Percentiles rank a stretch among this genome's conserved stretches.
phyloP scores from a whole-genome alignment of 768 basidiomycete species.

The Lactarius trivialis region DNA sequence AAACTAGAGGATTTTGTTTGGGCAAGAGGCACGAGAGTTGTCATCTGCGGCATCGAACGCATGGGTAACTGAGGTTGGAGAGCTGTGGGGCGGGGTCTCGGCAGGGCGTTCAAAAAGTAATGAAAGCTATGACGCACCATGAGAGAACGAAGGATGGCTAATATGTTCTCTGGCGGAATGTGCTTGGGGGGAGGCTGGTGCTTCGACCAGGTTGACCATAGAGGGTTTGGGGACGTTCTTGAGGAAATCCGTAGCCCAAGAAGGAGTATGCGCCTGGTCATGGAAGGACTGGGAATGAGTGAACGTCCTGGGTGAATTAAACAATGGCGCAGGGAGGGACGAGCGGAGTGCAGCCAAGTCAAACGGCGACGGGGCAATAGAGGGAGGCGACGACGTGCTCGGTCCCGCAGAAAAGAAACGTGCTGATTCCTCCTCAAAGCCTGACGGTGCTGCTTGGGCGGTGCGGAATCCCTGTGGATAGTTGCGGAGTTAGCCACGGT shows the following conservation, averaged over 20 bases:
- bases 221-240: conserved; percentile 29
- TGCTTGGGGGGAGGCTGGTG: not conserved
- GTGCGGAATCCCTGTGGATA: conserved; percentile 14
- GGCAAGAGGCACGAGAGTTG: conserved; percentile 26
- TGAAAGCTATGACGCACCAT: conserved; percentile 1
- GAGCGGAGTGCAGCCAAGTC: conserved; percentile 52
- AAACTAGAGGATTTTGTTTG: conserved; percentile 15
- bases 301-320: conserved; percentile 1
- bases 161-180: conserved; percentile 2
- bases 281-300: conserved; percentile 23
- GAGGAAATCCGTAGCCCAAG: conserved; percentile 65
- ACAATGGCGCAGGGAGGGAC: conserved; percentile 37
- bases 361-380: conserved; percentile 40
- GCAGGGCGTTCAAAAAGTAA: not conserved
- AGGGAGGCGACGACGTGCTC: conserved; percentile 30
- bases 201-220: not conserved
- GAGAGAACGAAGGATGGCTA: conserved; percentile 1
- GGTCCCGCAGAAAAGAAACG: conserved; percentile 50
- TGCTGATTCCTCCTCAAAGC: conserved; percentile 57
- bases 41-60: conserved; percentile 32
- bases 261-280: conserved; percentile 26
- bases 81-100: not conserved
- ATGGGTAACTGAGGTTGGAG: conserved; percentile 9
- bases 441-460: conserved; percentile 29
- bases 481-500: not conserved